A percentile compares a stretch with the other conserved stretches of the same genome.
These are phyloP conservation scores for Apiosordaria backusii DNA, from an alignment of 495 filamentous ascomycete genomes.

Conservation along the genomic window DNA sequence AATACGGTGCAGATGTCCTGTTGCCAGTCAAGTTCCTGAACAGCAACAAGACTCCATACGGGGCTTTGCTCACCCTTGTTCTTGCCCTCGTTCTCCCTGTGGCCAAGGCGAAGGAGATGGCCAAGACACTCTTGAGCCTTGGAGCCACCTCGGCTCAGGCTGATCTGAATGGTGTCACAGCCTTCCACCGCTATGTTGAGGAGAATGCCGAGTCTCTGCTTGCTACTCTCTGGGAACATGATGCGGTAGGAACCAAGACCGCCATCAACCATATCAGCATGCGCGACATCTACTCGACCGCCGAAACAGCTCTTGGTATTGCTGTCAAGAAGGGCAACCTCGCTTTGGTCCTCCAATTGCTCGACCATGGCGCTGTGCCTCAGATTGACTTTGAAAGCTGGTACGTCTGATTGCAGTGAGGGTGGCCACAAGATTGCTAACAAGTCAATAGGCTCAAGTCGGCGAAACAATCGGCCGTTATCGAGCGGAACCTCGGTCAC, in stretches of 20 bases:
- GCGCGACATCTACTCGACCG: constrained; percentile 19
- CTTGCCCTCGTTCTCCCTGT: constrained; percentile 56
- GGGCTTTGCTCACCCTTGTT: constrained; percentile 61
- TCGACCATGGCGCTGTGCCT: constrained; percentile 39
- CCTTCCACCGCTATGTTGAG: constrained; percentile 56
- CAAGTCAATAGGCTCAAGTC: constrained; percentile 40
- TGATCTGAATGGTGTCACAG: constrained; percentile 55
- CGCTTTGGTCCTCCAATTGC: constrained; percentile 37
- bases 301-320: constrained; percentile 36
- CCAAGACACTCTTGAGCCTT: constrained; percentile 57
- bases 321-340: constrained; percentile 35
- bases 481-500: constrained; percentile 23
- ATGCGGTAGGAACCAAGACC: constrained; percentile 55
- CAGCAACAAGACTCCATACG: constrained; percentile 43
- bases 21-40: constrained; percentile 62
- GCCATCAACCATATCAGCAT: constrained; percentile 60
- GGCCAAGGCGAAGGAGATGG: constrained; percentile 59
- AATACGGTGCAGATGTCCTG: constrained; percentile 69
- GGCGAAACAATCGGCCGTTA: constrained; percentile 30
- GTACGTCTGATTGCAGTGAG: constrained; percentile 17
- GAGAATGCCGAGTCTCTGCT: constrained; percentile 49
- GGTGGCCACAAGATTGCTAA: too few species aligned
- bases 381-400: constrained; percentile 46
- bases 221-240: constrained; percentile 55
- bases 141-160: constrained; percentile 72